Conservation (phyloP, 2,329 filamentous ascomycete genomes). For the Atkinsonella texensis region DNA sequence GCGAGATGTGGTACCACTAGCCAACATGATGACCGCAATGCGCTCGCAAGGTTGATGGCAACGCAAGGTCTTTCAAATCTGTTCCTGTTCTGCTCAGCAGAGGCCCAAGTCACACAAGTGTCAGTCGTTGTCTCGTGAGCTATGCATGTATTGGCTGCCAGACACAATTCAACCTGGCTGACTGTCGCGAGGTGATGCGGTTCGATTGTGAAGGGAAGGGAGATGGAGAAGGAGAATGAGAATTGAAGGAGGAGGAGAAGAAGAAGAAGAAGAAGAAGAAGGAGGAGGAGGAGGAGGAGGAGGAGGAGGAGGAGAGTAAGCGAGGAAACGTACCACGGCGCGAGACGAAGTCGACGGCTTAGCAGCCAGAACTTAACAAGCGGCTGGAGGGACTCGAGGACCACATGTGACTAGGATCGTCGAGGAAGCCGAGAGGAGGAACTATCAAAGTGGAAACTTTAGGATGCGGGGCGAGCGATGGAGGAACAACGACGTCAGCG, state of each 20-base stretch:
- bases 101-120: background rate
- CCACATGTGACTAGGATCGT: slow-evolving; percentile 6
- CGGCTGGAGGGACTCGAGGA: background rate
- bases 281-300: background rate
- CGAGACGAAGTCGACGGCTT: slow-evolving; percentile 1
- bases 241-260: background rate
- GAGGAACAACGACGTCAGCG: slow-evolving; percentile 2
- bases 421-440: background rate
- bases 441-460: background rate
- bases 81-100: slow-evolving; percentile 1
- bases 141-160: slow-evolving; percentile 2
- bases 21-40: slow-evolving; percentile 1
- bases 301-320: background rate
- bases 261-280: background rate
- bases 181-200: no score
- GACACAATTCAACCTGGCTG: background rate
- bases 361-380: background rate
- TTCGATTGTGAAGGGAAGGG: background rate
- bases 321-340: background rate
- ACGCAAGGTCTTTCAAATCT: background rate
- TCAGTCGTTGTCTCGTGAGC: background rate
- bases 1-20: background rate
- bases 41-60: background rate
- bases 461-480: slow-evolving; percentile 1
- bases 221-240: background rate